Evolutionary conservation across 2,329 filamentous ascomycete species (phyloP).

Genomic region (Cercospora brassicicola): DNA sequence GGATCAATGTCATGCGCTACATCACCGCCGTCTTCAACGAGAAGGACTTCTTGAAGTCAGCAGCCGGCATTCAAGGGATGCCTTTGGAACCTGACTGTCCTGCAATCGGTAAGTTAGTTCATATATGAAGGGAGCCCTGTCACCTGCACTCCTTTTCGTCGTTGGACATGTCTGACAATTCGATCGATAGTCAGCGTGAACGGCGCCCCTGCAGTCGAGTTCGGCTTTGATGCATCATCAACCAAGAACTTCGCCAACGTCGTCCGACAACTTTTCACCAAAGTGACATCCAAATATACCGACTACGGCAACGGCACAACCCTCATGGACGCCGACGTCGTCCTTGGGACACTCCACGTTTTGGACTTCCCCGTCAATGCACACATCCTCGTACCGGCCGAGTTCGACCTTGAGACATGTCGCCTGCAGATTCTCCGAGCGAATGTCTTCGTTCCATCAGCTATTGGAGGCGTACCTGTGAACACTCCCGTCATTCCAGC

Average conservation of each 20-base stretch:
- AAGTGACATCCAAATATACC: constrained; percentile 4
- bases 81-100: constrained; percentile 2
- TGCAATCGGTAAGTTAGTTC: not conserved
- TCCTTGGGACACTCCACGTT: constrained; percentile 1
- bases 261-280: constrained; percentile 9
- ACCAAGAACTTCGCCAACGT: constrained; percentile 8
- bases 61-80: constrained; percentile 4
- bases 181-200: not conserved
- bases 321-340: constrained; percentile 8
- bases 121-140: not conserved
- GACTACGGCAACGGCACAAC: constrained; percentile 10
- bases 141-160: not conserved
- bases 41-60: not conserved
- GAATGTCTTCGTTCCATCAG: not conserved
- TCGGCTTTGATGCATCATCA: constrained; percentile 9
- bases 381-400: constrained; percentile 5
- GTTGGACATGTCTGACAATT: not conserved
- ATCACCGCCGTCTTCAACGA: constrained; percentile 13
- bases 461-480: constrained; percentile 8
- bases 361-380: constrained; percentile 4
- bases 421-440: not conserved
- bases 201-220: constrained; percentile 4
- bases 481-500: constrained; percentile 2
- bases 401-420: constrained; percentile 9
- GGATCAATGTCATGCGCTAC: constrained; percentile 4